These are phyloP conservation scores for Blastocystis sp. DNA, from an alignment of 352 stramenopile species.

Conservation along the genomic window DNA sequence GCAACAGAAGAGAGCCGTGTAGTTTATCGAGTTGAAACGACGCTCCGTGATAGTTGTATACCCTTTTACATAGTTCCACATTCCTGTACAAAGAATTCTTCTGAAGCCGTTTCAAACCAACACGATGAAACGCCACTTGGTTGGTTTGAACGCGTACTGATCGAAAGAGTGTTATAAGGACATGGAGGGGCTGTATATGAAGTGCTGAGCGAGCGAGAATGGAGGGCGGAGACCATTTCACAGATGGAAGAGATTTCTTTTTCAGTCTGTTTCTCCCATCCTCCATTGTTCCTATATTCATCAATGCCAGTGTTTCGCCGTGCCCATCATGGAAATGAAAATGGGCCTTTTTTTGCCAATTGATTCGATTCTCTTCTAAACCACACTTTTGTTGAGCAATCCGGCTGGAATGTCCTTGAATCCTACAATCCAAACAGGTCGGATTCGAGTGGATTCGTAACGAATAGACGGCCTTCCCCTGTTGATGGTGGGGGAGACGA, in stretches of 20 bases:
- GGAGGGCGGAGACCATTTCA: too few species aligned
- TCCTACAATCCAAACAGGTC: constrained; percentile 13
- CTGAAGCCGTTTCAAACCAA: too few species aligned
- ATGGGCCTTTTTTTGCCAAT: neutral
- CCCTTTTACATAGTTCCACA: constrained; percentile 53
- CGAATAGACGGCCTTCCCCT: constrained; percentile 1
- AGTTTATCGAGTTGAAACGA: constrained; percentile 18
- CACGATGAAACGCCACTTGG: too few species aligned
- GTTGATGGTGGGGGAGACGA: neutral
- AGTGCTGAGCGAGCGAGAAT: too few species aligned
- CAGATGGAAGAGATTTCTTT: too few species aligned
- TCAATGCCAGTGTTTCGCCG: neutral
- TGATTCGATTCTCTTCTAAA: neutral
- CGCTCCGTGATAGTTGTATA: constrained; percentile 30
- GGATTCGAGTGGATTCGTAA: neutral
- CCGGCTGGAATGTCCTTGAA: constrained; percentile 25
- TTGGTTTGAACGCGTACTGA: too few species aligned
- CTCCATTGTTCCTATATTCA: too few species aligned
- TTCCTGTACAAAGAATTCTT: neutral
- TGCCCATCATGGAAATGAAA: neutral
- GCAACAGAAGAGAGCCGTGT: constrained; percentile 8
- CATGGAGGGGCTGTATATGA: too few species aligned
- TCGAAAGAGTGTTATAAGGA: too few species aligned
- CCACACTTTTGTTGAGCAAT: constrained; percentile 7
- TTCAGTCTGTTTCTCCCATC: too few species aligned